These are phyloP conservation scores for Corymbia maculata DNA, from an alignment of 345 rosid genomes.

Conservation along the genomic window DNA sequence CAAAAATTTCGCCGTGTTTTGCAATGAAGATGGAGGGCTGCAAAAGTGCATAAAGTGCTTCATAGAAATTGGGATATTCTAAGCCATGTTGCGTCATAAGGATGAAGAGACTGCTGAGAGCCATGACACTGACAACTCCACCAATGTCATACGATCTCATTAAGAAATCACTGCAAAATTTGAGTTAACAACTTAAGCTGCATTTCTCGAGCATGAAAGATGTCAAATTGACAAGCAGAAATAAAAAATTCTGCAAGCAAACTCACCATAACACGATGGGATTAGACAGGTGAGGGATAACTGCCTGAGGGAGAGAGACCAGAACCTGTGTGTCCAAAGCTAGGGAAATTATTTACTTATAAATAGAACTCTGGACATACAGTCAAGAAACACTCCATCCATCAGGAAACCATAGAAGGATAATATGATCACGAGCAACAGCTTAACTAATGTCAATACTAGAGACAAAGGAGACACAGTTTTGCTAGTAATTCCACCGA, in stretches of 20 bases:
- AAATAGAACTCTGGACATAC: background rate
- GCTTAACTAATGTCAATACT: background rate
- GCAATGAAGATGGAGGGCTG: constrained; percentile 81
- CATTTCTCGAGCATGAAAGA: background rate
- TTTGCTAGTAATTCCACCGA: background rate
- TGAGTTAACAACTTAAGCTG: background rate
- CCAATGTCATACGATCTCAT: constrained; percentile 82
- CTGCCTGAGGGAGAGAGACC: constrained; percentile 49
- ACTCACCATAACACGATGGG: constrained; percentile 68
- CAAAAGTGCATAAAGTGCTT: constrained; percentile 67
- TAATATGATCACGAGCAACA: background rate
- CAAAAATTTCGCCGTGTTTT: constrained; percentile 77
- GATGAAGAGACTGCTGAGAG: constrained; percentile 80
- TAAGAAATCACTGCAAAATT: constrained; percentile 62
- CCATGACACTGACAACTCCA: constrained; percentile 91
- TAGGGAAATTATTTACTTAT: background rate
- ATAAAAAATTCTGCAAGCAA: background rate
- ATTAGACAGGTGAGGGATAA: constrained; percentile 68
- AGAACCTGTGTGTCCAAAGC: constrained; percentile 57
- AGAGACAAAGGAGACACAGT: background rate
- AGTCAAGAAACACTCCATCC: background rate
- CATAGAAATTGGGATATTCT: constrained; percentile 79
- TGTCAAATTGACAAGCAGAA: background rate
- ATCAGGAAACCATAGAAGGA: background rate
- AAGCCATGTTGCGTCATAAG: constrained; percentile 81